A percentile compares a stretch with the other conserved stretches of the same genome.
phyloP scores from a whole-genome alignment of 768 basidiomycete species.

The Suillus americanus region DNA sequence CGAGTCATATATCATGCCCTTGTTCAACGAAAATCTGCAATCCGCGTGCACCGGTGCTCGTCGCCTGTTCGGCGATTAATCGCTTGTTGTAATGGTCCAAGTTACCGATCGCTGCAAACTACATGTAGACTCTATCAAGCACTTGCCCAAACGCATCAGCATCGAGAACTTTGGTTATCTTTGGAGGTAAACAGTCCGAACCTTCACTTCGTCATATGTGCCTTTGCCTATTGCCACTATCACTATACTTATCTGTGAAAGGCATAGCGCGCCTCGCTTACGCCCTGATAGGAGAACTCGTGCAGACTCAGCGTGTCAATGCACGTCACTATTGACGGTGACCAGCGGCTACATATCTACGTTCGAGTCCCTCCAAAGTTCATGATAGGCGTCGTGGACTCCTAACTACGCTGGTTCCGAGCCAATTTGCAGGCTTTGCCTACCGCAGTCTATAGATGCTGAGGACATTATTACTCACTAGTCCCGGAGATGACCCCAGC shows the following conservation, averaged over 20 bases:
- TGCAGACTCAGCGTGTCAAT: background rate
- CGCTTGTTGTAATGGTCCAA: background rate
- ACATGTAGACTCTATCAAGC: background rate
- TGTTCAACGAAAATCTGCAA: background rate
- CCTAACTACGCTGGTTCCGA: background rate
- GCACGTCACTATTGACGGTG: background rate
- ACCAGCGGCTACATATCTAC: constrained; percentile 1
- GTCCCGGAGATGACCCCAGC: constrained; percentile 4
- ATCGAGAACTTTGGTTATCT: background rate
- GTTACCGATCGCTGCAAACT: background rate
- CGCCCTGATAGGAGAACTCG: constrained; percentile 4
- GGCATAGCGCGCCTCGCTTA: background rate
- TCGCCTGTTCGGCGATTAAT: background rate
- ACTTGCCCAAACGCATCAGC: background rate
- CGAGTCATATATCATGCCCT: background rate
- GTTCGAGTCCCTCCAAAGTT: background rate
- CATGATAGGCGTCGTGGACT: constrained; percentile 3
- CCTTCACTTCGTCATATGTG: background rate
- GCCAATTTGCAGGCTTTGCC: background rate
- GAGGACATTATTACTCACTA: background rate
- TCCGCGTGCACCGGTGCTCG: background rate
- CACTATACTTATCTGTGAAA: constrained; percentile 3
- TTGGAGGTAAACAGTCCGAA: background rate
- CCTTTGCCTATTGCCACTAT: background rate
- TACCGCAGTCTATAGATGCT: background rate